Conservation (phyloP, 148 eudicot genomes). For the Agrostemma githago region DNA sequence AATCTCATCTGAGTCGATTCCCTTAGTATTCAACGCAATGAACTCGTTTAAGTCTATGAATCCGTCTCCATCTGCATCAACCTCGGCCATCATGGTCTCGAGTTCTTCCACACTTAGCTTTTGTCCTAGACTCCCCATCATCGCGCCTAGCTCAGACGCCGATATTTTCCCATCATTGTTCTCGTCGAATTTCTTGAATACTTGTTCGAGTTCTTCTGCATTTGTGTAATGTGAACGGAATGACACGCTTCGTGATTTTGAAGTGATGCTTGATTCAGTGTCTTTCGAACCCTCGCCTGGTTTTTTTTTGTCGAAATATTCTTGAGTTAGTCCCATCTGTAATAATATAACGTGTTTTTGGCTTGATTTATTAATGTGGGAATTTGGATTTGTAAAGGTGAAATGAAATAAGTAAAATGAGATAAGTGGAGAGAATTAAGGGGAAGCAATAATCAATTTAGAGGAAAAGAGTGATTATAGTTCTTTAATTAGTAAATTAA, state of each 20-base stretch:
- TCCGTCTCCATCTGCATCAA: conserved; percentile 32
- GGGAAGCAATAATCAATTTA: neutral
- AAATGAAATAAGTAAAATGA: neutral
- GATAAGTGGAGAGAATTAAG: neutral
- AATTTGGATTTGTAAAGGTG: neutral
- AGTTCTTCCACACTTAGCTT: conserved; percentile 20
- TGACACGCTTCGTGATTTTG: conserved; percentile 7
- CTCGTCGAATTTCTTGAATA: conserved; percentile 31
- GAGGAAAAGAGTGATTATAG: neutral
- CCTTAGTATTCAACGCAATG: conserved; percentile 21
- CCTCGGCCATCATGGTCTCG: conserved; percentile 20
- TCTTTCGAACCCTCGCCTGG: neutral
- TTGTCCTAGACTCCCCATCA: conserved; percentile 32
- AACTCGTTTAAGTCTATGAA: conserved; percentile 27
- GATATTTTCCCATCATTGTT: conserved; percentile 31
- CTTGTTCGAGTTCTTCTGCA: conserved; percentile 26
- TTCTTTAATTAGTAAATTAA: conserved; percentile 1
- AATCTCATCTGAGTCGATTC: conserved; percentile 25
- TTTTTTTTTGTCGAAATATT: conserved; percentile 16
- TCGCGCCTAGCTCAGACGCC: conserved; percentile 22
- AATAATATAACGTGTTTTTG: neutral
- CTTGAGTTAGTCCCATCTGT: conserved; percentile 13
- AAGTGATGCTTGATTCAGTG: neutral
- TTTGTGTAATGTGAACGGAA: conserved; percentile 14
- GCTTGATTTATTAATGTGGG: neutral